Base-by-base conservation (phyloP, 2,329 filamentous ascomycete species). In the Epichloe gansuensis region DNA sequence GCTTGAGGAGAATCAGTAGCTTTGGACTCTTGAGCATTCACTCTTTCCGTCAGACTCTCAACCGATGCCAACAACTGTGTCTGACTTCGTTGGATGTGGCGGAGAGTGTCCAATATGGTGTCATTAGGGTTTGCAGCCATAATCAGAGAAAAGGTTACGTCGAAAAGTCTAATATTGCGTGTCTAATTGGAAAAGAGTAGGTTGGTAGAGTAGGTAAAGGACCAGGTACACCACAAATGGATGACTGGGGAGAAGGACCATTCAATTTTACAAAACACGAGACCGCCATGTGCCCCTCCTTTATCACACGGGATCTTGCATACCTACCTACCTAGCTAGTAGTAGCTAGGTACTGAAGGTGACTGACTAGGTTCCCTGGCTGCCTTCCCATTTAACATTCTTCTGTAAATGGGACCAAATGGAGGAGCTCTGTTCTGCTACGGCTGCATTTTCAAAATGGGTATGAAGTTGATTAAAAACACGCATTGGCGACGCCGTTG, bases 11-110 rank as follows among this genome's bases (percentile, higher is more conserved):
- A 37, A 35, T 50, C 39, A 28, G 50, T 51, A 35, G 51, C 11
- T 21, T 48, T 52, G 25, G 54, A 45, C 23, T 48, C 31, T 42
- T 58, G 57, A 5, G 57, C 52, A 39, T 57, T 57, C 45, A 64
- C 44, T 52, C 59, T 65, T 34, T 67, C 63, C 38, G 66, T 63
- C 12, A 75, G 56, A n/a, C 65, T 60, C 45, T 74, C 67, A 28
- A 76, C 60, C 4, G 68, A 69, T 23, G 66, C 63, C 37, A 72
- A 56, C 17, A 76, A 63, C 48, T 69, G 65, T 11, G 65, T 58
- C 56, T 76, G 74, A 15, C 65, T 67, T 52, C 69, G 63, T 52
- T 71, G 68, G 37, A 76, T 72, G 48, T 72, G 66, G 39, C 65
- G 67, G 52, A 75, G 61, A 37, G 62, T 56, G 28, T 63, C 60